Evolutionary conservation across 768 basidiomycete species (phyloP).

Genomic region (Podaxis mareebaensis): DNA sequence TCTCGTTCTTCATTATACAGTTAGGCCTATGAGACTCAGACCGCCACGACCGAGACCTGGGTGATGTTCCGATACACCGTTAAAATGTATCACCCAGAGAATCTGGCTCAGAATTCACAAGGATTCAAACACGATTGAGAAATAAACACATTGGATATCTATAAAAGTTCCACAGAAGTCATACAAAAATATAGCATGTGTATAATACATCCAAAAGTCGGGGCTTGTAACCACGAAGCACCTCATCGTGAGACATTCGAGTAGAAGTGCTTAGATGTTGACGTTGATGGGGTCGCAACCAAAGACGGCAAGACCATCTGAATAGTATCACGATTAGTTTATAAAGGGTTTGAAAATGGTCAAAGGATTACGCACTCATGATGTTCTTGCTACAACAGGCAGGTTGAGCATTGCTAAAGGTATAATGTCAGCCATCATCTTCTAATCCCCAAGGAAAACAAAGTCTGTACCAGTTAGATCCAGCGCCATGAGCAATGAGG

Average conservation of each 20-base stretch:
- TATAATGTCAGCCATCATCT: background rate
- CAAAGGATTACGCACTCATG: constrained; percentile 20
- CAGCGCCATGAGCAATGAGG: constrained; percentile 20
- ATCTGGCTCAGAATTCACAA: no score
- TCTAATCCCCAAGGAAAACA: background rate
- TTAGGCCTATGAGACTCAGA: no score
- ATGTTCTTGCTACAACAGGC: constrained; percentile 26
- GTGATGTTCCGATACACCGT: no score
- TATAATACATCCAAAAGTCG: no score
- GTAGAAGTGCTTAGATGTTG: constrained; percentile 14
- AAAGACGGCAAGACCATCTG: constrained; percentile 20
- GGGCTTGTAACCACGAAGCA: no score
- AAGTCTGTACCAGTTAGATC: constrained; percentile 17
- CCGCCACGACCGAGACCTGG: no score
- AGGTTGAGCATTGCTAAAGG: constrained; percentile 17
- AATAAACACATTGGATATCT: no score
- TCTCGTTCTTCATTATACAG: no score
- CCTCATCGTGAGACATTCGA: background rate
- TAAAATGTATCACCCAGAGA: no score
- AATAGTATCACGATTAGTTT: background rate
- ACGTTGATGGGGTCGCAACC: constrained; percentile 25
- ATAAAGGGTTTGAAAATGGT: background rate
- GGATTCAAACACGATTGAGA: no score
- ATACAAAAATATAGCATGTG: no score
- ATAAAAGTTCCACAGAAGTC: no score